phyloP scores from a whole-genome alignment of 805 yeast genomes.

The Candida pseudofarinosa region DNA sequence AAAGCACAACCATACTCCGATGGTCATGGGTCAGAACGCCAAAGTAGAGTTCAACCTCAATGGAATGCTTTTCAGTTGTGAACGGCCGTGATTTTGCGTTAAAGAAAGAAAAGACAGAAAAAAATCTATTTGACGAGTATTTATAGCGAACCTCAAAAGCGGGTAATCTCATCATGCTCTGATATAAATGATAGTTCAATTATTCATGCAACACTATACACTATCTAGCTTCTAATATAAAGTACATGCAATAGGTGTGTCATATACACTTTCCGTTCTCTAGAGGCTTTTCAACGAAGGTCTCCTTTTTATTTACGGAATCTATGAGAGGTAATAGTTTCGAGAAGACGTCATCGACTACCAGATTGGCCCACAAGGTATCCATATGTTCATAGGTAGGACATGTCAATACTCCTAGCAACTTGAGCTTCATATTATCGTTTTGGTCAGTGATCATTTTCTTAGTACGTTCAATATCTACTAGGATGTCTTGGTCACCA shows the following conservation, averaged over 20 bases:
- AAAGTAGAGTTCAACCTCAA: conserved; percentile 62
- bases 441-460: conserved; percentile 21
- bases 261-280: not conserved
- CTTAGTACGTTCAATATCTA: conserved; percentile 23
- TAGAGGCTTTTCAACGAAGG: not conserved
- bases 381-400: conserved; percentile 30
- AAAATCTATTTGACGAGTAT: not conserved
- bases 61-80: conserved; percentile 60
- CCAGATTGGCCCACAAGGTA: conserved; percentile 26
- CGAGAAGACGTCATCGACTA: conserved; percentile 21
- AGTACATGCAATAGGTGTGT: not conserved
- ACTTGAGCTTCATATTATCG: conserved; percentile 17
- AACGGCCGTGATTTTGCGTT: conserved; percentile 69
- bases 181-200: not conserved
- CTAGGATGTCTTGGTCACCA: conserved; percentile 26
- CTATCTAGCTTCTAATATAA: not conserved
- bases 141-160: conserved; percentile 8
- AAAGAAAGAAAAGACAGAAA: conserved; percentile 15
- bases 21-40: conserved; percentile 73
- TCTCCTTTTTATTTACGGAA: not conserved
- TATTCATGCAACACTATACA: not conserved
- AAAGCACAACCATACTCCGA: conserved; percentile 51
- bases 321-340: conserved; percentile 13
- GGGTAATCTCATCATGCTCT: conserved; percentile 26
- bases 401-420: conserved; percentile 16